Percentiles rank a stretch among this genome's conserved stretches.
Evolutionary conservation across 2,329 filamentous ascomycete genomes (phyloP).

Genomic region (Talaromyces sp.): DNA sequence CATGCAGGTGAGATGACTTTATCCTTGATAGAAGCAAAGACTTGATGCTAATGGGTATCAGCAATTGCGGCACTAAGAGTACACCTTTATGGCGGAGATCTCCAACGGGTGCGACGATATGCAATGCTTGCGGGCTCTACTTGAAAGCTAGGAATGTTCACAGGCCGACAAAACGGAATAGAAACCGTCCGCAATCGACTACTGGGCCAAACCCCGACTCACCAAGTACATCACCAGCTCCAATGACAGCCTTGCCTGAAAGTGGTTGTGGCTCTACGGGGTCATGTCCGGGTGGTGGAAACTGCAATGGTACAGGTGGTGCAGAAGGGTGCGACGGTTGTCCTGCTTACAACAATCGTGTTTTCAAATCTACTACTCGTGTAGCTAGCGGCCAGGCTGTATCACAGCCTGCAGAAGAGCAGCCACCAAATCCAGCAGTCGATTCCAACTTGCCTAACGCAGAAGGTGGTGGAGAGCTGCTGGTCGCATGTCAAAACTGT

Average conservation of each 20-base stretch:
- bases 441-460: conserved; percentile 20
- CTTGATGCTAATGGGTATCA: conserved; percentile 39
- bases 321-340: conserved; percentile 94
- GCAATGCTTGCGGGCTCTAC: conserved; percentile 95
- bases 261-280: conserved; percentile 55
- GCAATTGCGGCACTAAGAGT: conserved; percentile 90
- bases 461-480: conserved; percentile 47
- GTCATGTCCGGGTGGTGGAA: conserved; percentile 92
- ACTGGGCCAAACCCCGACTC: conserved; percentile 24
- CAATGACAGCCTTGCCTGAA: conserved; percentile 25
- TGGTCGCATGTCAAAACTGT: conserved; percentile 95
- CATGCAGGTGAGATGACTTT: conserved; percentile 36
- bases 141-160: conserved; percentile 88
- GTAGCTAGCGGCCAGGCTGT: conserved; percentile 28
- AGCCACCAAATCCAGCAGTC: not conserved
- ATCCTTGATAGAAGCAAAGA: conserved; percentile 7
- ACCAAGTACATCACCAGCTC: conserved; percentile 29
- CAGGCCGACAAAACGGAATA: conserved; percentile 85
- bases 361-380: conserved; percentile 74
- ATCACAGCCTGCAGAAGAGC: conserved; percentile 4
- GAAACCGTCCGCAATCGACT: conserved; percentile 52
- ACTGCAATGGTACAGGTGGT: conserved; percentile 93
- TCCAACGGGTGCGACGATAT: conserved; percentile 89
- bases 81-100: conserved; percentile 94
- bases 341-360: conserved; percentile 93